Evolutionary conservation across 2,329 filamentous ascomycete genomes (phyloP).

Genomic region (Xenoacremonium recifei): DNA sequence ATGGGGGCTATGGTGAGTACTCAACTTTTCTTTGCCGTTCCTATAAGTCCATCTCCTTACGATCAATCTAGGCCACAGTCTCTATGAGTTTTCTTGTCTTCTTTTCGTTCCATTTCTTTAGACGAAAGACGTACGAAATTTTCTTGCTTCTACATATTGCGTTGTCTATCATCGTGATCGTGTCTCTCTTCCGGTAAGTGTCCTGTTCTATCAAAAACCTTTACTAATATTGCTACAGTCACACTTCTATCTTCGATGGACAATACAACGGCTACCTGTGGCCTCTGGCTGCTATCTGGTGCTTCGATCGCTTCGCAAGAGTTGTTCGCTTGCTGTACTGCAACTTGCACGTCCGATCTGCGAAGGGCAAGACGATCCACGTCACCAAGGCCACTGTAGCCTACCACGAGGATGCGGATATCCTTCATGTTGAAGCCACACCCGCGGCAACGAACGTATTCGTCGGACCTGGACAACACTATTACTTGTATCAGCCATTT

Average conservation of each 20-base stretch:
- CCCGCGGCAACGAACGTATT: no score
- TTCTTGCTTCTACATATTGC: constrained; percentile 41
- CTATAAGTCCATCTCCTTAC: constrained; percentile 34
- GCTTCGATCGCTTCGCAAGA: constrained; percentile 43
- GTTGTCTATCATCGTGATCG: constrained; percentile 36
- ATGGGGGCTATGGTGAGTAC: no score
- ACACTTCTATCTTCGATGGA: constrained; percentile 42
- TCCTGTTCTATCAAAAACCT: constrained; percentile 35
- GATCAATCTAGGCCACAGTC: no score
- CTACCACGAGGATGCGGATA: constrained; percentile 28
- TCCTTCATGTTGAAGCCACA: constrained; percentile 43
- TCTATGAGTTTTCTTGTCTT: no score
- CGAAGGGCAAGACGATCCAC: constrained; percentile 36
- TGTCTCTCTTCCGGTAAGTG: constrained; percentile 39
- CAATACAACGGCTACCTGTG: no score
- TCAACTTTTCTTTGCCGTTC: constrained; percentile 25
- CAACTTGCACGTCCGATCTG: no score
- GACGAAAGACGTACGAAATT: constrained; percentile 35
- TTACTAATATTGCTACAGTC: constrained; percentile 26
- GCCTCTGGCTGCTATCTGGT: constrained; percentile 28
- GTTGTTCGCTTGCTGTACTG: constrained; percentile 35
- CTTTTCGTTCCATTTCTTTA: no score
- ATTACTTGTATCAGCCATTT: constrained; percentile 50
- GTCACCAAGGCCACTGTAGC: constrained; percentile 36
- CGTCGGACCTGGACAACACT: constrained; percentile 31